Evolutionary conservation across 2,329 filamentous ascomycete species (phyloP), one percentile per base, ranked within the genome.

Genomic region (Fusarium sp.): DNA sequence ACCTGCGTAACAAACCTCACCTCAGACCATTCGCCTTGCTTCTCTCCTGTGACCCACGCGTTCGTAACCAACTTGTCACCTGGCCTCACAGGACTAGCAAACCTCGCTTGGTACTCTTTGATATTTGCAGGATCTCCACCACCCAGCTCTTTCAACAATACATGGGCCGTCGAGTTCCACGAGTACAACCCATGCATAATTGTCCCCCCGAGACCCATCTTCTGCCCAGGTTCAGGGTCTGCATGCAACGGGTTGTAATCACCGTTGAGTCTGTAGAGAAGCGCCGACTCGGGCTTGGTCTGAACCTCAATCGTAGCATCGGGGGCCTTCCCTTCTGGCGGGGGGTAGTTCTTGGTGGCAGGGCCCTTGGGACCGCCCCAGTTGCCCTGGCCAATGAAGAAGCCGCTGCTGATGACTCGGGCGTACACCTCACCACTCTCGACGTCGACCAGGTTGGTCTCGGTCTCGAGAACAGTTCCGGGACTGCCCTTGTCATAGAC

Each of bases 201-300:
- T 6, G 77, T 75, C 2, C 81, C 81, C 37, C 79, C 79, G 67
- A 84, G 84, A 15, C 82, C 82, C 10, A 80, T 80, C 7, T 75
- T 74, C 62, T 72, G 71, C 2, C 80, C 81, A 41, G 81, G 81
- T 17, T 73, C 77, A n/a, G 80, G 80, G 50, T 81, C 79, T 2
- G 77, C 81, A 66, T 83, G 82, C 45, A 83, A 74, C 8, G 83
- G 82, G 62, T 84, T 84, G 69, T 83, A 84, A 60, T 84, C 82
- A 1, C 83, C 82, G 63, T 81, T 83, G 11, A 84, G 71, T 3
- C 81, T 73, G 52, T 83, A 83, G 1, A 83, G 72, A 3, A 82
- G 71, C 1, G 80, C 78, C 6, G 73, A 73, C 65, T 82, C 80
- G 1, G 74, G 73, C 0, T 75, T 79, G 0, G 82, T 83, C 59